These are phyloP conservation scores for Phytophthora macrochlamydospora DNA, from an alignment of 352 stramenopile genomes.

Conservation along the genomic window DNA sequence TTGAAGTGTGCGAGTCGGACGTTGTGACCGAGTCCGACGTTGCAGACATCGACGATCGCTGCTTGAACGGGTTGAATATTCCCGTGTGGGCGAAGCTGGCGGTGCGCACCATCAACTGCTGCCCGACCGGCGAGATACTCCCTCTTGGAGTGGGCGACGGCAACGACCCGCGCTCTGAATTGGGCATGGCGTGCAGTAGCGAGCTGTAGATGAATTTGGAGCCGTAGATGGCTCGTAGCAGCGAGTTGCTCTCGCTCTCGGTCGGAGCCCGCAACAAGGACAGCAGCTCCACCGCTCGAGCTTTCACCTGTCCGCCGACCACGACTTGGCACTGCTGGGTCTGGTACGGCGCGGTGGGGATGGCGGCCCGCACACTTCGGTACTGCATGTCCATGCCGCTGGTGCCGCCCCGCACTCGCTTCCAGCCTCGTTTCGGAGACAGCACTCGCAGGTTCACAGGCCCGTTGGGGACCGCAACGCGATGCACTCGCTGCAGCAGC, in stretches of 20 bases:
- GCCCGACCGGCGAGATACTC: not conserved
- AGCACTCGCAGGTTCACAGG: conserved; percentile 15
- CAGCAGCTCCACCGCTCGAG: conserved; percentile 20
- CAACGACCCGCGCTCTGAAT: conserved; percentile 13
- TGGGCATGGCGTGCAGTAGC: conserved; percentile 30
- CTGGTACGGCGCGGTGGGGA: not conserved
- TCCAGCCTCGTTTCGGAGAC: conserved; percentile 30
- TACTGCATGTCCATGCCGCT: conserved; percentile 24
- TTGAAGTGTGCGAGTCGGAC: conserved; percentile 10
- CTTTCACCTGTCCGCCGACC: conserved; percentile 25
- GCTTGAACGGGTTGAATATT: conserved; percentile 19
- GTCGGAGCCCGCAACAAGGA: conserved; percentile 29
- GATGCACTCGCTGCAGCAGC: conserved; percentile 32
- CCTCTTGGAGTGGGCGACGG: conserved; percentile 1
- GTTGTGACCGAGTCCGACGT: conserved; percentile 11
- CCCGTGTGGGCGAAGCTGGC: conserved; percentile 31
- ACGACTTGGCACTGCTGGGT: conserved; percentile 29
- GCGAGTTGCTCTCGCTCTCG: conserved; percentile 43
- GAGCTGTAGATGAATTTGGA: conserved; percentile 48
- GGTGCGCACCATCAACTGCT: conserved; percentile 41
- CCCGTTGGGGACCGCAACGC: conserved; percentile 20
- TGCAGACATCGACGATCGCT: conserved; percentile 4
- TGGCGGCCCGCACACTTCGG: not conserved
- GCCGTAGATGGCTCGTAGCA: conserved; percentile 32
- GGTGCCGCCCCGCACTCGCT: conserved; percentile 15